Evolutionary conservation across 139 green algal species (phyloP).

Genomic region (Axilococcus clingmanii): DNA sequence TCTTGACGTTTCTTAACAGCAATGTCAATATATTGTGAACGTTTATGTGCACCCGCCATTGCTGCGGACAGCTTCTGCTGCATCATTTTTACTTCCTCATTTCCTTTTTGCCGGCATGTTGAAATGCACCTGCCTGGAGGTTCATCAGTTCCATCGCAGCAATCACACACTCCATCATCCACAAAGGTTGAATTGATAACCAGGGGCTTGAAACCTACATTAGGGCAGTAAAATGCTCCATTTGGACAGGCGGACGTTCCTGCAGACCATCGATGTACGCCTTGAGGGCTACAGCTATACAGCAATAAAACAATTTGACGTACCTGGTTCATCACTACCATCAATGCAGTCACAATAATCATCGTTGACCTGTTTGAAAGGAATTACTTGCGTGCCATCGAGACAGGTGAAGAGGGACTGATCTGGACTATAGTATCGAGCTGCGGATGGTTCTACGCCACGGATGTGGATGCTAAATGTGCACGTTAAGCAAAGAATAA

Average conservation of each 20-base stretch:
- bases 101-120: slow-evolving; percentile 57
- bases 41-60: no score
- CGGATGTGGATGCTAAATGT: no score
- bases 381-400: slow-evolving; percentile 49
- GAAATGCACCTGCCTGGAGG: slow-evolving; percentile 56
- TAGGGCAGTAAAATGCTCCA: slow-evolving; percentile 79
- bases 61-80: slow-evolving; percentile 8
- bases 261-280: no score
- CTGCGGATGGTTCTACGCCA: not conserved
- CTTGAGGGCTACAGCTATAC: not conserved
- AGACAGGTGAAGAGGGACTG: slow-evolving; percentile 52
- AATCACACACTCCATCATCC: slow-evolving; percentile 93
- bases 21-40: no score
- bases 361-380: slow-evolving; percentile 74
- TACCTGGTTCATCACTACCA: slow-evolving; percentile 86
- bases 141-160: slow-evolving; percentile 88
- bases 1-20: no score
- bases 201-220: slow-evolving; percentile 54
- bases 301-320: not conserved
- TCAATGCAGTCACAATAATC: slow-evolving; percentile 93
- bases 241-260: slow-evolving; percentile 76
- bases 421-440: slow-evolving; percentile 8
- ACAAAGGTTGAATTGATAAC: slow-evolving; percentile 70
- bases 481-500: no score
- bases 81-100: slow-evolving; percentile 33